Evolutionary conservation across 1,284 basidiomycete genomes (phyloP).

Genomic region (Agroathelia rolfsii): DNA sequence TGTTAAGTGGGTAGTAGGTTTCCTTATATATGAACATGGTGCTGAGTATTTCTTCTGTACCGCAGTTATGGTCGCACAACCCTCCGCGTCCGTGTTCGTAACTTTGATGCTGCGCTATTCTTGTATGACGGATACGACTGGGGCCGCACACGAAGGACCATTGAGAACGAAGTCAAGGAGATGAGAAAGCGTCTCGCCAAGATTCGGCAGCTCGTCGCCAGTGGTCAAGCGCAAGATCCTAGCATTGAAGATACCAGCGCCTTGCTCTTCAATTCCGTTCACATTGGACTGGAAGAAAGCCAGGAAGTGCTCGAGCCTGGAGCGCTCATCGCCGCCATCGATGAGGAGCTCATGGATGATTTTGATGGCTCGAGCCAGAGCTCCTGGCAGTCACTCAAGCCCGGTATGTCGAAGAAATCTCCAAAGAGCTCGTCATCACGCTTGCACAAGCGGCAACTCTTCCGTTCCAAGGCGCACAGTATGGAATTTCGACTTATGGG

Average conservation of each 20-base stretch:
- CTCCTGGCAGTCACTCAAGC: slow-evolving; percentile 76
- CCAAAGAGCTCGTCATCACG: slow-evolving; percentile 30
- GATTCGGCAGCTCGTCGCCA: slow-evolving; percentile 90
- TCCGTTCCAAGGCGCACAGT: slow-evolving; percentile 68
- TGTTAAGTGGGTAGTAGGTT: slow-evolving; percentile 37
- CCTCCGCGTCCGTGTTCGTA: slow-evolving; percentile 44
- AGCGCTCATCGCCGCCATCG: slow-evolving; percentile 80
- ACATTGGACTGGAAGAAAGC: slow-evolving; percentile 74
- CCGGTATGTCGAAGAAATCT: slow-evolving; percentile 26
- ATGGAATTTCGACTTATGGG: slow-evolving; percentile 79
- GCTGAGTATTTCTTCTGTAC: slow-evolving; percentile 8
- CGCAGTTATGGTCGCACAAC: slow-evolving; percentile 39
- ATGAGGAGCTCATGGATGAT: slow-evolving; percentile 77
- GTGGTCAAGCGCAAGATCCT: slow-evolving; percentile 82
- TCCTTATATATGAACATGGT: slow-evolving; percentile 5
- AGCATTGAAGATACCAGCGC: slow-evolving; percentile 71
- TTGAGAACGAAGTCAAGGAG: slow-evolving; percentile 83
- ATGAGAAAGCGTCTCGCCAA: slow-evolving; percentile 82
- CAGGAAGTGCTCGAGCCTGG: slow-evolving; percentile 65
- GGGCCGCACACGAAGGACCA: slow-evolving; percentile 72
- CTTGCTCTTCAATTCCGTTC: slow-evolving; percentile 87
- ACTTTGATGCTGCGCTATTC: slow-evolving; percentile 56
- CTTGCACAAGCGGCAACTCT: slow-evolving; percentile 51
- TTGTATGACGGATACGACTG: slow-evolving; percentile 95
- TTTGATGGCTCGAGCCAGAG: slow-evolving; percentile 63